phyloP scores from a whole-genome alignment of 805 yeast species.

The Candida nanaspora region DNA sequence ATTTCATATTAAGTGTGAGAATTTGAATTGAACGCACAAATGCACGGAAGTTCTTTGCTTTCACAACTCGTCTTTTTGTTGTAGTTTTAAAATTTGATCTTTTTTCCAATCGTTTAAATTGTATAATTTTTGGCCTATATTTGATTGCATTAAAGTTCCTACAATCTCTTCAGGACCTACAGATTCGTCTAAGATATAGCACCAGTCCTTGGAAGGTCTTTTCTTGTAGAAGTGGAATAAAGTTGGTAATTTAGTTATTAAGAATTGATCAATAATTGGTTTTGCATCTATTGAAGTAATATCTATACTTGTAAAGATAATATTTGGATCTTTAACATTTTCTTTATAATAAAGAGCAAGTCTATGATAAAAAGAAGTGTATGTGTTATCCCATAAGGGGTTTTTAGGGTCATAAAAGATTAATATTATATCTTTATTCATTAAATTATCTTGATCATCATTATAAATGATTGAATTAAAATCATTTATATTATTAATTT shows the following conservation, averaged over 20 bases:
- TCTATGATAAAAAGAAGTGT: conserved; percentile 24
- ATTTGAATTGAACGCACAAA: no score
- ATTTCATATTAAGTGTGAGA: no score
- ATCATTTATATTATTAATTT: conserved; percentile 7
- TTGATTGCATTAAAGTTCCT: conserved; percentile 21
- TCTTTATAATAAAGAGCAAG: conserved; percentile 20
- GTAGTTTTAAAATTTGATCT: conserved; percentile 17
- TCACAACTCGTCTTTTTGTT: conserved; percentile 6
- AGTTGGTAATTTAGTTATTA: conserved; percentile 25
- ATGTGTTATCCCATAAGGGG: conserved; percentile 24
- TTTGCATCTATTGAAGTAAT: conserved; percentile 20
- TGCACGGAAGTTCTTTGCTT: no score
- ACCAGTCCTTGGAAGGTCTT: conserved; percentile 4
- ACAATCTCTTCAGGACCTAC: conserved; percentile 21
- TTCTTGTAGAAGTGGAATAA: conserved; percentile 17
- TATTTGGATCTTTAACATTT: conserved; percentile 12
- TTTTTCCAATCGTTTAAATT: conserved; percentile 19
- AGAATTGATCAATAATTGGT: conserved; percentile 18
- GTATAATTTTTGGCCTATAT: conserved; percentile 21
- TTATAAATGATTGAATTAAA: conserved; percentile 10
- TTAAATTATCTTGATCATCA: background rate
- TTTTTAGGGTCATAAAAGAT: conserved; percentile 32
- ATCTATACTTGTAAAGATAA: conserved; percentile 27
- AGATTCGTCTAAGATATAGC: conserved; percentile 11
- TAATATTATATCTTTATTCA: conserved; percentile 18